Base-by-base conservation (phyloP, 78 protist species). In the Dictyostelium intermedium region DNA sequence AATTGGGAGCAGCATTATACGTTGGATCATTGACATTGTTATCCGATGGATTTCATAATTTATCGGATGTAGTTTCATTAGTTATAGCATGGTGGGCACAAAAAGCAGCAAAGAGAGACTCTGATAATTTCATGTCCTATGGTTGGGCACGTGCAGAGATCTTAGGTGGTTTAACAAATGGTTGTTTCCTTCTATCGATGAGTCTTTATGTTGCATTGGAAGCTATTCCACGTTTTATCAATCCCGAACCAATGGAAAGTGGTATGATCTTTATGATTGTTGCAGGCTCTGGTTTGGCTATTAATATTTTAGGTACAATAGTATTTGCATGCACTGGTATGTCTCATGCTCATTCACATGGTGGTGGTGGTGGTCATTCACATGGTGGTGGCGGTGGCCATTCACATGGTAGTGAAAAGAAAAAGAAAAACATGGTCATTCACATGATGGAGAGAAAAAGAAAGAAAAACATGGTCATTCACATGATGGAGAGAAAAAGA, bases 81-180 rank as follows among this genome's bases (percentile, higher is more conserved):
- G 60, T 87, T 79, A 79, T 98, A 70, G 98, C 97, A 9, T 91
- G 91, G 87, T 95, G 97, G 97, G 95, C 97, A n/a, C 91, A 53
- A 30, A 82, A 50, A 80, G 96, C 97, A 4, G 76, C 85, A 39
- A 79, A 92, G 18, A 37, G 87, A 70, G 92, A 79, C 18, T 35
- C 78, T 23, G 91, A 96, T 16, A 70, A 66, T 41, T 39, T 50
- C 7, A 87, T 85, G 89, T 83, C 98, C 1, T 98, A 92, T 79
- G 98, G 99, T n/a, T 96, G 92, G 95, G 86, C 91, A 3, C 92
- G 99, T 41, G 87, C 97, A 0, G 99, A 97, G 50, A 84, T 97
- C 5, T 56, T 98, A 14, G 99, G 98, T 41, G 98, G 97, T 20
- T 86, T 98, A n/a, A 79, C 97, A 77, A 98, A 98, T 25, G 98